A percentile compares a stretch with the other conserved stretches of the same genome.
Conservation (phyloP, 108 stramenopile genomes). For the Discostella pseudostelligera region DNA sequence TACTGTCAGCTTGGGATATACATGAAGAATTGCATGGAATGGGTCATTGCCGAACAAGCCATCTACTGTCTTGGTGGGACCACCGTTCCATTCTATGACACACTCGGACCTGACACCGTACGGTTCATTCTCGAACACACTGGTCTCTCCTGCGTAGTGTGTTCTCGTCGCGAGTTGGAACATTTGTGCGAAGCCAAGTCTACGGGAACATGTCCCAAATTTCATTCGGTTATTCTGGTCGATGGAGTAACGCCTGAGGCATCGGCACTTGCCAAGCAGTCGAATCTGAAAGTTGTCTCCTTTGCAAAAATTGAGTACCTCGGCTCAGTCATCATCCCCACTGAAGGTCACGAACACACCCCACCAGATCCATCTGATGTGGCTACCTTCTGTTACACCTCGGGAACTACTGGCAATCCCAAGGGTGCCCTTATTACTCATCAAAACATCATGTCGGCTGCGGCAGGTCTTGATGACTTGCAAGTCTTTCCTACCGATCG, state of each 20-base stretch:
- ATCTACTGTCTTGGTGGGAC: slow-evolving; percentile 73
- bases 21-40: slow-evolving; percentile 94
- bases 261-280: slow-evolving; percentile 50
- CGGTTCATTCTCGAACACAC: slow-evolving; percentile 89
- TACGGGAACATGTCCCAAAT: slow-evolving; percentile 49
- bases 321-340: slow-evolving; percentile 71
- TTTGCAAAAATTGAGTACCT: slow-evolving; percentile 85
- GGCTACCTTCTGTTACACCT: slow-evolving; percentile 62
- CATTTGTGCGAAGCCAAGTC: slow-evolving; percentile 72
- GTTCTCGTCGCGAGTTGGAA: slow-evolving; percentile 66
- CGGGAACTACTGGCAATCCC: slow-evolving; percentile 69
- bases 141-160: slow-evolving; percentile 73
- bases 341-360: slow-evolving; percentile 51
- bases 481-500: slow-evolving; percentile 65
- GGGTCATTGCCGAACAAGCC: slow-evolving; percentile 92
- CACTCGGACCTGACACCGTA: slow-evolving; percentile 89
- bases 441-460: slow-evolving; percentile 74
- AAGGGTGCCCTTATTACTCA: slow-evolving; percentile 95
- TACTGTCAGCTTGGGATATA: slow-evolving; percentile 70
- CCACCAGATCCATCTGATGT: slow-evolving; percentile 75
- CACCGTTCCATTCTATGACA: slow-evolving; percentile 95
- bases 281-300: slow-evolving; percentile 55
- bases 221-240: slow-evolving; percentile 57
- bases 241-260: slow-evolving; percentile 75
- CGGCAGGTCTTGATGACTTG: slow-evolving; percentile 45